These are phyloP conservation scores for Fusarium annulatum DNA, from an alignment of 2,329 filamentous ascomycete genomes.

Conservation along the genomic window DNA sequence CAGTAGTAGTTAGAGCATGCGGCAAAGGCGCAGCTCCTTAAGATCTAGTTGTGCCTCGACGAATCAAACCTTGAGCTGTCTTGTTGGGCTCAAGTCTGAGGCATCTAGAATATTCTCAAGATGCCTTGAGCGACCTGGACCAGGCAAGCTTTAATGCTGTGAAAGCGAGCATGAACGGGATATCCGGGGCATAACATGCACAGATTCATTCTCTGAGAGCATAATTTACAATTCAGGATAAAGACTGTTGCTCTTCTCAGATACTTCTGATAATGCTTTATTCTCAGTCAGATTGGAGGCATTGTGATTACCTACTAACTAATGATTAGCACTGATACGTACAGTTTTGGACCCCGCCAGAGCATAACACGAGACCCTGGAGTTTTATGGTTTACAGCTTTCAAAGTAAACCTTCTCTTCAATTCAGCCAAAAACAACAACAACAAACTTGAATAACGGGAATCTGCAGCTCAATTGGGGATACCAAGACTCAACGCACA, in stretches of 20 bases:
- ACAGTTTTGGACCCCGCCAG: conserved; percentile 25
- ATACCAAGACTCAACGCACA: neutral
- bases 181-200: neutral
- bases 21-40: neutral
- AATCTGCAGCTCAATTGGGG: neutral
- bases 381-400: conserved; percentile 12
- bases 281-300: neutral
- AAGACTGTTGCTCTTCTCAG: neutral
- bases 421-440: conserved; percentile 2
- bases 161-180: neutral
- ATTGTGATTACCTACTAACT: neutral
- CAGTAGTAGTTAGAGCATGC: neutral
- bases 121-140: neutral
- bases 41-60: neutral
- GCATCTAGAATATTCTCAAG: neutral
- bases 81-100: neutral
- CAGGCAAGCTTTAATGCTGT: neutral
- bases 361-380: conserved; percentile 14
- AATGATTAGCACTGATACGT: conserved; percentile 5
- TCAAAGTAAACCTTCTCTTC: conserved; percentile 5
- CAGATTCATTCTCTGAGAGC: neutral
- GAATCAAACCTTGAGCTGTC: neutral
- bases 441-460: neutral
- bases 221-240: neutral
- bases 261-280: neutral